These are phyloP conservation scores for Fusarium oxysporum DNA, from an alignment of 2,329 filamentous ascomycete species.

Conservation along the genomic window DNA sequence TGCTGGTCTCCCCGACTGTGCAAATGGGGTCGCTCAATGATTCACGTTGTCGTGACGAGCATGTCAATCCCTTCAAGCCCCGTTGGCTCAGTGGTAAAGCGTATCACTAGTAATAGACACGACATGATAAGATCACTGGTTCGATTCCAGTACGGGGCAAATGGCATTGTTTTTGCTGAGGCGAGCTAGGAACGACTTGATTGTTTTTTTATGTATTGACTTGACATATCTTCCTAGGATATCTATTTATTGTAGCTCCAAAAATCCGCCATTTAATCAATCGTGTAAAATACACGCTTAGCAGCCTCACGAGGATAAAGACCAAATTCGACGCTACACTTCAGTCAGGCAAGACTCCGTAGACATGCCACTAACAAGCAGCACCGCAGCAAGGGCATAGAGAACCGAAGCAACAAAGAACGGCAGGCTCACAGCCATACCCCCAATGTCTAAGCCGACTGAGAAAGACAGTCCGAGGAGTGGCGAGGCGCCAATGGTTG, in stretches of 20 bases:
- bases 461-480: not conserved
- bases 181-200: accelerated
- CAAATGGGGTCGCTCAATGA: no score
- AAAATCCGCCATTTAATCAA: accelerated
- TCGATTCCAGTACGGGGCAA: not conserved
- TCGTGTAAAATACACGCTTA: accelerated
- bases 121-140: not conserved
- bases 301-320: accelerated
- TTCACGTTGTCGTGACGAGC: accelerated
- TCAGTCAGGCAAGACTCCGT: not conserved
- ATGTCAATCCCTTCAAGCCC: not conserved
- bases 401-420: not conserved
- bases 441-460: not conserved
- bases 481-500: not conserved
- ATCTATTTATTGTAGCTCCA: accelerated
- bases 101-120: not conserved
- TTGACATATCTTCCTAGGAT: accelerated
- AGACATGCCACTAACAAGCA: not conserved
- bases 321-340: not conserved
- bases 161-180: not conserved
- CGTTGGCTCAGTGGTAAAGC: not conserved
- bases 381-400: not conserved
- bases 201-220: not conserved
- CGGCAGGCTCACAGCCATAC: not conserved
- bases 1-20: not conserved